Base-by-base conservation (phyloP, 176 grass and related monocot species). In the Oryza punctata region DNA sequence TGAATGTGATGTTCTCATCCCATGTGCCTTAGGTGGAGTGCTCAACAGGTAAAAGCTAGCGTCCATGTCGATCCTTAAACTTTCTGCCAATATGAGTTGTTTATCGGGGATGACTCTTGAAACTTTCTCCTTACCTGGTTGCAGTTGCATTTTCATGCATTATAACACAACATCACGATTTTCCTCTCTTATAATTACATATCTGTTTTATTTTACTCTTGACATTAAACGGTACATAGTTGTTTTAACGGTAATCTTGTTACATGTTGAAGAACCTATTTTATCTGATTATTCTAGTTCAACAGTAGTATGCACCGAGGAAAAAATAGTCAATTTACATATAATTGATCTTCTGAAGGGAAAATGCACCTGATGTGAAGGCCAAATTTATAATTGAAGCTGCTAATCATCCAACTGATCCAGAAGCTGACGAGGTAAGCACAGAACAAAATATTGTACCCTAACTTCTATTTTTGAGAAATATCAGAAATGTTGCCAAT, bases 371-470 rank as follows among this genome's bases (percentile, higher is more conserved):
- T 72, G 80, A 96, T 41, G 86, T 99, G 43, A 99, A 92, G 83
- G 96, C 93, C 78, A 99, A 99, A 63, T 99, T 90, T 88, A 78
- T 99, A 83, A 84, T 99, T 54, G 96, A 99, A 88, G 96, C 87
- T 77, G 96, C 96, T 68, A 99, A 99, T 72, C 96, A 99, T 89
- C 96, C 93, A 76, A 96, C 93, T 59, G 96, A 99, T 81, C 96
- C 96, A 67, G 93, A 99, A 32, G 96, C 96, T 78, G 96, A 99
- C 81, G 96, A 99, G 91, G 96, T 99, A 83, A 43, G 27, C 50
- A 59, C 65, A 28, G 18, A 50, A 57, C 10, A 24, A 24, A 27
- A 40, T 7, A 72, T 16, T 24, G 32, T 54, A 78, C 13, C 10
- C 52, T 0, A 69, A 33, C 21, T 57, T 60, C n/a, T 13, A 68